Evolutionary conservation across 768 basidiomycete species (phyloP), one percentile per base, ranked within the genome.

Genomic region (Russula vinacea): DNA sequence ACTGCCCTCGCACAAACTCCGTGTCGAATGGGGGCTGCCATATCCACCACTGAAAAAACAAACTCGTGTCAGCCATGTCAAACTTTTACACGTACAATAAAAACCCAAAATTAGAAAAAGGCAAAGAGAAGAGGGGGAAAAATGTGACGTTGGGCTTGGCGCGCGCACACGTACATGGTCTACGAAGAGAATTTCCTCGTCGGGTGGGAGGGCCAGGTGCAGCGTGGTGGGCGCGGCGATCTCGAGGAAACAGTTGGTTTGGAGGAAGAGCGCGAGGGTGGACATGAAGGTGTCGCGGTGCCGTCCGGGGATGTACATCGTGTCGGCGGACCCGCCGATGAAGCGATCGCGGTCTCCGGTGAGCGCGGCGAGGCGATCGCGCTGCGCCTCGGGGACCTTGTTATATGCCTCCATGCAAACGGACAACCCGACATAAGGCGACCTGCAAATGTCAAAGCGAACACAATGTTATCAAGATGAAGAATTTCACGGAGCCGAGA

Each of bases 231-330:
- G 81, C 0, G 75, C 72, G 16, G 79, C 81, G 29, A 82, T 83
- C 67, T 83, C 81, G 35, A 81, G 67, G 72, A 83, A 83, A 66
- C 80, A 81, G 39, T 77, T 54, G 11, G 81, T 82, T 66, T 79
- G 76, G 24, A 83, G 73, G 70, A 83, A 83, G 19, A 76, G 67
- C 0, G 72, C 77, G 13, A 81, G 71, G 11, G 76, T 71, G 17
- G 79, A 75, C 74, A 81, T 76, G 71, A 82, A 78, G 8, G 68
- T 60, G 14, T 59, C 60, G 40, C 76, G 75, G 60, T 79, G 77
- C 2, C 74, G 73, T 14, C 77, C 77, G 7, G 81, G 81, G 51
- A 82, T 76, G 67, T 83, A 82, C 58, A 82, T 58, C 54, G 80
- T 83, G 62, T 82, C 81, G 19, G 73, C 77, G 0, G 79, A 82